These are phyloP conservation scores for Naganishia kalamii DNA, from an alignment of 768 basidiomycete species.

Conservation along the genomic window DNA sequence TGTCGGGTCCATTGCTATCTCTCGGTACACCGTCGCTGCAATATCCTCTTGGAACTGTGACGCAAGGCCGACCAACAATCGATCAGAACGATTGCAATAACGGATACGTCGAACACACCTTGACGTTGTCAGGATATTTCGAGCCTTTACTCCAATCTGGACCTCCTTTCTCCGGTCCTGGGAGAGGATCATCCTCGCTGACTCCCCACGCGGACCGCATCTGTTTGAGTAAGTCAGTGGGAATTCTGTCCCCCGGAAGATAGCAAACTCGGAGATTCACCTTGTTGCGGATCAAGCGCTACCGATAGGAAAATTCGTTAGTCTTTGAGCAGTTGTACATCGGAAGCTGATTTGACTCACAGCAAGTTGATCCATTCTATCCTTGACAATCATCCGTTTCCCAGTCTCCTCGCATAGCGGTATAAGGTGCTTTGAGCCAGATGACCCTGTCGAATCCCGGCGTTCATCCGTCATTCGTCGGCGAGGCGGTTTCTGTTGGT, in stretches of 20 bases:
- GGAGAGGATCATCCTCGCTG: slow-evolving; percentile 13
- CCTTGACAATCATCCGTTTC: slow-evolving; percentile 13
- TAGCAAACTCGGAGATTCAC: neutral
- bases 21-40: slow-evolving; percentile 6
- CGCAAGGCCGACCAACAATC: neutral
- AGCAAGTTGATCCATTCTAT: slow-evolving; percentile 20
- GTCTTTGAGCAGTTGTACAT: neutral
- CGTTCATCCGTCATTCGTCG: neutral
- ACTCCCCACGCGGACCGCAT: slow-evolving; percentile 15
- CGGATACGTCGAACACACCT: neutral
- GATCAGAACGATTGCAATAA: neutral
- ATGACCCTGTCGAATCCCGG: neutral
- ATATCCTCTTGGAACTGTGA: slow-evolving; percentile 18
- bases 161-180: slow-evolving; percentile 18
- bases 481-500: neutral
- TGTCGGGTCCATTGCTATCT: neutral
- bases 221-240: neutral
- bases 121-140: slow-evolving; percentile 19
- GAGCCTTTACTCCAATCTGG: slow-evolving; percentile 18
- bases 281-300: slow-evolving; percentile 18
- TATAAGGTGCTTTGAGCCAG: neutral
- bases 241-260: neutral
- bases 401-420: slow-evolving; percentile 16
- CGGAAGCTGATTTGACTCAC: neutral
- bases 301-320: neutral